Conservation (phyloP, 768 basidiomycete species). For the Boletus insuetus region DNA sequence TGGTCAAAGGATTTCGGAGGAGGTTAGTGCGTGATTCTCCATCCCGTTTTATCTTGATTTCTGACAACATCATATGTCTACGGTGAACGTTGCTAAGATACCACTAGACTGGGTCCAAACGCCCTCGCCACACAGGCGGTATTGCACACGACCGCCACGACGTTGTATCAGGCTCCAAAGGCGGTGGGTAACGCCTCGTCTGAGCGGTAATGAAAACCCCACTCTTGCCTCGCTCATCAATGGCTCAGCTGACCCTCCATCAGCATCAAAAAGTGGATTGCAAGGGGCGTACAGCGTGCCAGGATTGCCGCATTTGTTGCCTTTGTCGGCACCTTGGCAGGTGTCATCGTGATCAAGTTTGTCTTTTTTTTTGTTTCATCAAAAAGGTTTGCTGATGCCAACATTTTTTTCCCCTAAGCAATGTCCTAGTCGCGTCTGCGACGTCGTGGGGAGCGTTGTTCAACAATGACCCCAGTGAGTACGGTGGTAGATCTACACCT, state of each 20-base stretch:
- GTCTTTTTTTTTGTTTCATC: not conserved
- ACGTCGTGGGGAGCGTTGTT: constrained; percentile 56
- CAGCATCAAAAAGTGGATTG: constrained; percentile 24
- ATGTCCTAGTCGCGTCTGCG: constrained; percentile 43
- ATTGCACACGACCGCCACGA: constrained; percentile 22
- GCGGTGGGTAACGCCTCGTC: constrained; percentile 21
- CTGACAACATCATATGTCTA: constrained; percentile 1
- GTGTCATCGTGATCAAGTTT: constrained; percentile 10
- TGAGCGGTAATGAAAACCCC: constrained; percentile 19
- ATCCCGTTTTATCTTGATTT: not conserved
- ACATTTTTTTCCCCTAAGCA: constrained; percentile 23
- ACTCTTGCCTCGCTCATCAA: not conserved
- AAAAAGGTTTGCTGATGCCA: too few relatives aligned
- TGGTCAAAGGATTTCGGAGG: constrained; percentile 31
- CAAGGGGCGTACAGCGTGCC: constrained; percentile 13
- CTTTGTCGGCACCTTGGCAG: constrained; percentile 15
- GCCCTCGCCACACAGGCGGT: constrained; percentile 27
- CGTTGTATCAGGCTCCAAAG: constrained; percentile 23
- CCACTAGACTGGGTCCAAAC: constrained; percentile 19
- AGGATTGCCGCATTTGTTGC: constrained; percentile 18
- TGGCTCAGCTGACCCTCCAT: not conserved
- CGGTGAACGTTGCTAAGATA: constrained; percentile 2
- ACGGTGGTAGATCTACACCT: not conserved
- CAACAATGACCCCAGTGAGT: constrained; percentile 49
- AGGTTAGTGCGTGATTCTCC: constrained; percentile 9